phyloP scores from a whole-genome alignment of 441 rosid genomes.

The Adansonia madagascariensis region DNA sequence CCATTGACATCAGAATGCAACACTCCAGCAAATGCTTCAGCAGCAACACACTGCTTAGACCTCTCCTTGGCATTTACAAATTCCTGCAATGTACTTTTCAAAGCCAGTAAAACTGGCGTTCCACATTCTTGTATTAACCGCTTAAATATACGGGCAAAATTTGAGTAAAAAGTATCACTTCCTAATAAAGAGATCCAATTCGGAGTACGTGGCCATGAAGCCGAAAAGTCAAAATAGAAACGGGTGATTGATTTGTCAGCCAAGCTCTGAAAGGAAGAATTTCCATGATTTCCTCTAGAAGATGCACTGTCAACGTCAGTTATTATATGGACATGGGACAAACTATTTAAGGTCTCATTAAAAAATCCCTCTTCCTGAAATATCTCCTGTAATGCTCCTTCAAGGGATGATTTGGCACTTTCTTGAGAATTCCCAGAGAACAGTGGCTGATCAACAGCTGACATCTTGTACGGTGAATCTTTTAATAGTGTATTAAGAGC shows the following conservation, averaged over 20 bases:
- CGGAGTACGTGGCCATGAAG: slow-evolving; percentile 99
- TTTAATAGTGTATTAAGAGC: slow-evolving; percentile 90
- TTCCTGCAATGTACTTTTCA: slow-evolving; percentile 79
- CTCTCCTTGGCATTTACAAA: slow-evolving; percentile 92
- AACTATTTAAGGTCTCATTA: slow-evolving; percentile 84
- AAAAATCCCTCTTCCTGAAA: slow-evolving; percentile 96
- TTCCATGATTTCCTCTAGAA: slow-evolving; percentile 85
- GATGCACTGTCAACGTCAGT: slow-evolving; percentile 76
- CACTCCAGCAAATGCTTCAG: slow-evolving; percentile 95
- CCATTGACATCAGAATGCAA: slow-evolving; percentile 94
- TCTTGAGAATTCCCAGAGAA: slow-evolving; percentile 40
- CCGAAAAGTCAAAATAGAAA: slow-evolving; percentile 93
- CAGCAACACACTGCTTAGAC: slow-evolving; percentile 98
- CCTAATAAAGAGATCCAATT: slow-evolving; percentile 97
- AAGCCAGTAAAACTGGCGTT: slow-evolving; percentile 71
- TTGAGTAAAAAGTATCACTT: slow-evolving; percentile 88
- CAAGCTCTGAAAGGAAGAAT: slow-evolving; percentile 87
- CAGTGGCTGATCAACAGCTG: slow-evolving; percentile 51
- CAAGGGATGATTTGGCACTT: slow-evolving; percentile 74
- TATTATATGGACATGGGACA: slow-evolving; percentile 93
- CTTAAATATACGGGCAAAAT: slow-evolving; percentile 96
- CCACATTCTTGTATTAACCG: slow-evolving; percentile 98
- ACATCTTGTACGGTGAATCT: slow-evolving; percentile 91
- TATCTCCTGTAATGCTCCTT: slow-evolving; percentile 76
- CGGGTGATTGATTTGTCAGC: slow-evolving; percentile 98